phyloP scores from a whole-genome alignment of 192 early-diverging fungal species.

The Entomortierella parvispora region DNA sequence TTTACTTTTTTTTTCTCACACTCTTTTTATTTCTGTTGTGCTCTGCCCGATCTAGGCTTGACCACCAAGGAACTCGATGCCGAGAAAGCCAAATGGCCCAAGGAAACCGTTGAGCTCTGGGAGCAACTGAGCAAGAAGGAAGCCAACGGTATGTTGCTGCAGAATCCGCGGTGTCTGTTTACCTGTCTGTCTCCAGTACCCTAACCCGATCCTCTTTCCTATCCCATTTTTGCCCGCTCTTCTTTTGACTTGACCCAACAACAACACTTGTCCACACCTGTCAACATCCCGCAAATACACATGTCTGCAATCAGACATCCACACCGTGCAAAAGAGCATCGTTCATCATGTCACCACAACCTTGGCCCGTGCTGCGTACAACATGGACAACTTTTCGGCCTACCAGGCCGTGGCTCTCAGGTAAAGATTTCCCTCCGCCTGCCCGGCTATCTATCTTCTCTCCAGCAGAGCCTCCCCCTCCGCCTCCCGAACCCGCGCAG shows the following conservation, averaged over 20 bases:
- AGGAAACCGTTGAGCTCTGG: constrained; percentile 50
- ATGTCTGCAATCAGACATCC: constrained; percentile 62
- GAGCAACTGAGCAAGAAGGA: constrained; percentile 46
- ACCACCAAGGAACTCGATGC: constrained; percentile 48
- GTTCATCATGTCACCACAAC: constrained; percentile 91
- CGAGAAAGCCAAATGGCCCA: constrained; percentile 49
- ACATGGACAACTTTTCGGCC: constrained; percentile 92
- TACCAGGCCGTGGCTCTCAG: constrained; percentile 94
- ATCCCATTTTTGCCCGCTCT: too few species aligned
- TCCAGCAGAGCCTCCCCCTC: background rate
- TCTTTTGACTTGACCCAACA: too few species aligned
- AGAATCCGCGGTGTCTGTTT: background rate
- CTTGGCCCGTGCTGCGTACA: constrained; percentile 86
- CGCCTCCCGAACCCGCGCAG: background rate
- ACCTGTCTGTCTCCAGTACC: background rate
- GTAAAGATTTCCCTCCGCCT: constrained; percentile 40
- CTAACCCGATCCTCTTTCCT: background rate
- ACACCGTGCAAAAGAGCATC: constrained; percentile 85
- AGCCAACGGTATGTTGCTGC: constrained; percentile 31
- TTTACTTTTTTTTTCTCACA: too few species aligned
- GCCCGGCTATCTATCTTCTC: background rate
- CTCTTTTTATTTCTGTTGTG: background rate
- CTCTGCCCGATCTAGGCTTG: constrained; percentile 9
- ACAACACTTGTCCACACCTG: too few species aligned
- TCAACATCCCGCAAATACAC: too few species aligned